Base-by-base conservation (phyloP, 495 filamentous ascomycete genomes). In the Opeltia flavorubescens region DNA sequence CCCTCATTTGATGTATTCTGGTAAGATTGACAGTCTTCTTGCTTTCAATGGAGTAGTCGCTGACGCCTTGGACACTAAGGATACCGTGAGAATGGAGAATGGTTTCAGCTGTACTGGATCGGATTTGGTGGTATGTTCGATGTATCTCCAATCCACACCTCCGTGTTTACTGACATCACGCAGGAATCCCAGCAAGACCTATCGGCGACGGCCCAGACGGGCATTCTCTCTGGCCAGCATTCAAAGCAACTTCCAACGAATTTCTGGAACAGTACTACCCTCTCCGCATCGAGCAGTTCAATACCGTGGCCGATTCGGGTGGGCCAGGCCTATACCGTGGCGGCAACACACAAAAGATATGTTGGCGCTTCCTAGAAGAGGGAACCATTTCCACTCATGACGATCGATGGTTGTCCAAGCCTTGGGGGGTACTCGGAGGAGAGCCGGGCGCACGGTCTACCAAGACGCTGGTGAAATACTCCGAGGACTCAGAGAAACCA, bases 101-200 rank as follows among this genome's bases (percentile, higher is more conserved):
- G 63, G 65, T 74, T 65, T 47, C 65, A 72, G 52, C 60, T 74
- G 0, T 74, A 72, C 44, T 68, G 70, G 52, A 72, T 73, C 21
- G 69, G 69, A 0, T 72, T 73, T 27, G 70, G 70, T 5, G 70
- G 68, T 25, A 64, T 18, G 5, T 8, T 43, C 15, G 17, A 23
- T 24, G 17, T 9, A 5, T 43, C 5, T 2, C 17, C n/a, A n/a
- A n/a, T 43, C 3, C 15, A 1, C 17, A 13, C 15, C 25, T 20
- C 25, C 15, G 17, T 26, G 15, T 9, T 17, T 43, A 24, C 41
- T 43, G 25, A 43, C 25, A 6, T 9, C 25, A 9, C 5, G 6
- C 27, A 43, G 41, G 41, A 9, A 49, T 73, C 2, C 70, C 70
- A 5, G 70, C 69, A 0, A 58, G 68, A 4, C 61, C 66, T 1